These are phyloP conservation scores for Colletotrichum siamense DNA, from an alignment of 2,329 filamentous ascomycete species.

Conservation along the genomic window DNA sequence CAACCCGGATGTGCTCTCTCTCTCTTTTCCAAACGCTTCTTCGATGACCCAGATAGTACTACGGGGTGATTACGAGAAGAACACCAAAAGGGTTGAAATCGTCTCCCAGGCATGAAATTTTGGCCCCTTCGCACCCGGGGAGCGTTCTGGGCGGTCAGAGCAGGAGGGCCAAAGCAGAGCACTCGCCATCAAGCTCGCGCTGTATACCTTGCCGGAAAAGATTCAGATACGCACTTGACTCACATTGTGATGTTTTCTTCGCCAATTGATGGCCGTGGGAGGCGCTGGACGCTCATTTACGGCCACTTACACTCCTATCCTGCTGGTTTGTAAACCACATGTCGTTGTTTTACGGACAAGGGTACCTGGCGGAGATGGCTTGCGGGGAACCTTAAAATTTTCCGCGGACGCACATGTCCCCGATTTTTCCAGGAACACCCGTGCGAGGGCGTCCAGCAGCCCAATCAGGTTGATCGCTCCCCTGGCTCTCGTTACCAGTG, in stretches of 20 bases:
- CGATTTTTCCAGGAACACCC: background rate
- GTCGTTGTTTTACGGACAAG: background rate
- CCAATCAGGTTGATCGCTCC: background rate
- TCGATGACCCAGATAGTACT: background rate
- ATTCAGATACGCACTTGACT: background rate
- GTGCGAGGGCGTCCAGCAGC: background rate
- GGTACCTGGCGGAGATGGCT: background rate
- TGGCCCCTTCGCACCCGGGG: background rate
- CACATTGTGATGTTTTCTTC: background rate
- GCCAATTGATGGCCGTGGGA: background rate
- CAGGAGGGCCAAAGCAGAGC: background rate
- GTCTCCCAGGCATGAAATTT: background rate
- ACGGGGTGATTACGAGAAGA: background rate
- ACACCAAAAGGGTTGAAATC: background rate
- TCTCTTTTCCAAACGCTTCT: background rate
- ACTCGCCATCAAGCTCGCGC: background rate
- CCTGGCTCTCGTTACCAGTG: background rate
- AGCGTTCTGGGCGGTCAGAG: rapidly evolving
- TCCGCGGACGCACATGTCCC: background rate
- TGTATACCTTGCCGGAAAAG: background rate
- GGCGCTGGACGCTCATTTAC: background rate
- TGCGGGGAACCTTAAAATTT: background rate
- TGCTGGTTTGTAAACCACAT: background rate
- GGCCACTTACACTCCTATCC: background rate
- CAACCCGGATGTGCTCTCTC: background rate